Evolutionary conservation across 148 eudicot genomes (phyloP).

Genomic region (Persicaria maculosa): DNA sequence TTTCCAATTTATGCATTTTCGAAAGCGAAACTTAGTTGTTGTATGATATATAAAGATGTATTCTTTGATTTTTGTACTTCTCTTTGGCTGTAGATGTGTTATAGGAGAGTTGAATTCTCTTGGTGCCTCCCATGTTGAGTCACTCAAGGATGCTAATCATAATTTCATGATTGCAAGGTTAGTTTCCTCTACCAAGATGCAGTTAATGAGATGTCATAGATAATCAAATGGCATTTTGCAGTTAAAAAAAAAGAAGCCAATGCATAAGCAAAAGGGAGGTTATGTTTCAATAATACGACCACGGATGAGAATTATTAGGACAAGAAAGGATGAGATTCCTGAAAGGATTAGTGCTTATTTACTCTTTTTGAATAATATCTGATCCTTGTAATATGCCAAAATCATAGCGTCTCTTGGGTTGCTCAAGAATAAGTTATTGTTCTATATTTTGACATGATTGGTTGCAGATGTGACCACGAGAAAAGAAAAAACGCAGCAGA

Average conservation of each 20-base stretch:
- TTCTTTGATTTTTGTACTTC: background rate
- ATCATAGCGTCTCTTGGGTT: background rate
- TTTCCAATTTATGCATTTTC: background rate
- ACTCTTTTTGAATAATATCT: background rate
- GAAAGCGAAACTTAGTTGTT: background rate
- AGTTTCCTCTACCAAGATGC: conserved; percentile 1
- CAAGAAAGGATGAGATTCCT: background rate
- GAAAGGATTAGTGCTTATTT: background rate
- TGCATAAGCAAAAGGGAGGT: background rate
- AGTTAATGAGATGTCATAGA: background rate
- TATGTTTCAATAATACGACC: background rate
- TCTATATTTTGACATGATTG: conserved; percentile 5
- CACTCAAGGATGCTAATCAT: conserved; percentile 49
- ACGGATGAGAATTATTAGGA: background rate
- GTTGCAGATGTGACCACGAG: conserved; percentile 82
- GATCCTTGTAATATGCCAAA: background rate
- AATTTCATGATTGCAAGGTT: conserved; percentile 64
- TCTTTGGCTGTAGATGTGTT: conserved; percentile 50
- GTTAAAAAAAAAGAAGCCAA: background rate
- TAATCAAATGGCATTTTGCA: background rate
- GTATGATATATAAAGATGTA: background rate
- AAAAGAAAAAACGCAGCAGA: conserved; percentile 60
- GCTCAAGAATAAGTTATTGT: background rate
- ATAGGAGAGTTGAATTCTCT: conserved; percentile 70
- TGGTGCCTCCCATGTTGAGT: conserved; percentile 41